Evolutionary conservation across 768 basidiomycete genomes (phyloP).

Genomic region (Coprinellus micaceus): DNA sequence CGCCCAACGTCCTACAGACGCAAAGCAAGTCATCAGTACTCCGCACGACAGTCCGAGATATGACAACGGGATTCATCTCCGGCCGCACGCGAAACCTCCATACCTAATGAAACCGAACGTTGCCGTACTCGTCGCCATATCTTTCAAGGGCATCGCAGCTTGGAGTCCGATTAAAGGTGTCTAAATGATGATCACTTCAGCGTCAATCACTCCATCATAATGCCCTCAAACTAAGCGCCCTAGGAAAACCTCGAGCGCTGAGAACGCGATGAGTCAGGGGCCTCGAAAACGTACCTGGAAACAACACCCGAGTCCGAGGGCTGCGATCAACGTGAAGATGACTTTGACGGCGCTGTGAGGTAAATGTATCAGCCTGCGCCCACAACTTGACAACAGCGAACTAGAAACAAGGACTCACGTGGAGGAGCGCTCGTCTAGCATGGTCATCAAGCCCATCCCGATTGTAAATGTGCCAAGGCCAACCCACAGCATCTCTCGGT

Average conservation of each 20-base stretch:
- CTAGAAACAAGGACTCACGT: slow-evolving; percentile 34
- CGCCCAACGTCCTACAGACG: slow-evolving; percentile 56
- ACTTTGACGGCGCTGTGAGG: slow-evolving; percentile 54
- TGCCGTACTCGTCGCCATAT: slow-evolving; percentile 80
- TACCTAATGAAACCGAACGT: slow-evolving; percentile 70
- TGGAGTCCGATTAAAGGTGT: slow-evolving; percentile 71
- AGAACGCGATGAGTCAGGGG: no score
- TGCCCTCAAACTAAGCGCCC: slow-evolving; percentile 1
- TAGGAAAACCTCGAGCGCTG: no score
- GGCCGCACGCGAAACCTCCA: slow-evolving; percentile 4
- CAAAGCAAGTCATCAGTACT: slow-evolving; percentile 1
- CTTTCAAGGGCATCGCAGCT: slow-evolving; percentile 82
- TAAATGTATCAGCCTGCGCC: slow-evolving; percentile 1
- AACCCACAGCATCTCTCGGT: slow-evolving; percentile 61
- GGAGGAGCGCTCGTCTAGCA: slow-evolving; percentile 55
- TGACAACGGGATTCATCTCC: not conserved
- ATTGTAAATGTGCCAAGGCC: slow-evolving; percentile 54
- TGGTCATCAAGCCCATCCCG: slow-evolving; percentile 72
- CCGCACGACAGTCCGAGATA: not conserved
- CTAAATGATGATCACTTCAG: slow-evolving; percentile 25
- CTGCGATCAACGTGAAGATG: slow-evolving; percentile 63
- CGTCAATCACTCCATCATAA: not conserved
- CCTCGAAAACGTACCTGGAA: slow-evolving; percentile 58
- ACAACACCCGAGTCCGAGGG: slow-evolving; percentile 60
- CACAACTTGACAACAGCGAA: no score